A percentile compares a stretch with the other conserved stretches of the same genome.
phyloP scores from a whole-genome alignment of 2,329 filamentous ascomycete species.

The Coccinonectria pachysandricola region DNA sequence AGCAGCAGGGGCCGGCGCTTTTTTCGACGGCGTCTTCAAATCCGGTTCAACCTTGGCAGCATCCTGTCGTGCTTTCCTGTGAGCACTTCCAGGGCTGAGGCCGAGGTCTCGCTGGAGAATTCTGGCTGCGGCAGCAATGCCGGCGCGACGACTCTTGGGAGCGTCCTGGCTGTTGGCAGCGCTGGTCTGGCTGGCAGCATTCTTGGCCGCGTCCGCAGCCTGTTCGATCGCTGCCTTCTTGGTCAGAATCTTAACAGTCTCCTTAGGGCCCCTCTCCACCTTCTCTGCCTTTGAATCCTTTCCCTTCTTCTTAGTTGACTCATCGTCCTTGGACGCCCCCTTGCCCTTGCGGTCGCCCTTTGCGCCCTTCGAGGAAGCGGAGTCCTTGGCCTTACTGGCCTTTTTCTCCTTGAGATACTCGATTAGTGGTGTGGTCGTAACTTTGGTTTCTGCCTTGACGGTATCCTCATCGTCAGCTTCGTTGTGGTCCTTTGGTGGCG shows the following conservation, averaged over 20 bases:
- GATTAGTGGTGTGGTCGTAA: slow-evolving; percentile 78
- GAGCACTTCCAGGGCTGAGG: slow-evolving; percentile 51
- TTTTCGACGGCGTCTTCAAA: slow-evolving; percentile 30
- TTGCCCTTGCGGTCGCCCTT: slow-evolving; percentile 51
- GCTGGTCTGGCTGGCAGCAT: slow-evolving; percentile 25
- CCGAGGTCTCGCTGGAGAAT: slow-evolving; percentile 58
- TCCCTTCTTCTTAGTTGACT: slow-evolving; percentile 50
- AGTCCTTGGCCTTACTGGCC: slow-evolving; percentile 57
- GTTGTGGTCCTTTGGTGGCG: slow-evolving; percentile 31
- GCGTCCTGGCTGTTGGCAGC: slow-evolving; percentile 23
- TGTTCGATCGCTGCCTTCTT: slow-evolving; percentile 45
- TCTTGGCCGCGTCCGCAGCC: slow-evolving; percentile 35
- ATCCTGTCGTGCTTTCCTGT: slow-evolving; percentile 49
- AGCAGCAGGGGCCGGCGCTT: slow-evolving; percentile 11
- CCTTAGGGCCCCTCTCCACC: slow-evolving; percentile 40
- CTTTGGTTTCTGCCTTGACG: slow-evolving; percentile 44
- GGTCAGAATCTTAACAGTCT: slow-evolving; percentile 53
- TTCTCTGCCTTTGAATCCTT: slow-evolving; percentile 50
- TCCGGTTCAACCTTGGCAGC: slow-evolving; percentile 45
- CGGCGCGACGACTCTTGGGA: slow-evolving; percentile 47
- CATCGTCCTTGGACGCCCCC: slow-evolving; percentile 32
- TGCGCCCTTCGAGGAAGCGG: slow-evolving; percentile 28
- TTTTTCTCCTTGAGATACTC: slow-evolving; percentile 90
- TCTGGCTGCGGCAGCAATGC: slow-evolving; percentile 53
- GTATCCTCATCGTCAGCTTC: slow-evolving; percentile 32